Base-by-base conservation (phyloP, 2,329 filamentous ascomycete species). In the Phoma sp. region DNA sequence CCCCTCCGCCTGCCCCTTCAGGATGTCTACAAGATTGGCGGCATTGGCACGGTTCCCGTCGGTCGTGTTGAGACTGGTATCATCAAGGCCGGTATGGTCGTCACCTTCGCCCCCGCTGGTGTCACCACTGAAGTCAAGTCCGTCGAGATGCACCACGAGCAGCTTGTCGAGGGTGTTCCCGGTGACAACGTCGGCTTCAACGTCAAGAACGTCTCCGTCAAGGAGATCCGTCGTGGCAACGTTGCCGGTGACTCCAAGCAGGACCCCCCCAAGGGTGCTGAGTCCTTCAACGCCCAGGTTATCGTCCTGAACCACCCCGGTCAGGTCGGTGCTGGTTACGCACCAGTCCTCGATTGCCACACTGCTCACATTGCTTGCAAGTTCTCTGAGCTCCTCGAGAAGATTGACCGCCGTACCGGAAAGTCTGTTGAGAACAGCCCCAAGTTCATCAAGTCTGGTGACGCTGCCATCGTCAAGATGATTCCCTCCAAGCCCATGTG, bases 91-190 rank as follows among this genome's bases (percentile, higher is more conserved):
- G 85, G 86, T 76, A 88, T 93, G 91, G 87, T 98, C 83, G 93
- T 98, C 74, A 98, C 93, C 84, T 98, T 98, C 83, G 95, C 95
- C 78, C 95, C 95, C 72, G 85, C 93, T 86, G 92, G 92, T 88
- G 93, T 99, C 81, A 98, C 95, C 89, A 98, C 95, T 87, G 95
- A 99, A 91, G 95, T 98, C 88, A 99, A 99, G 92, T 98, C 93
- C 82, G 95, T 99, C 77, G 95, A 99, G 87, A 99, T 99, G 95
- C 93, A 97, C 89, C 93, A 98, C 92, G 92, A 97, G 87, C 93
- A 97, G 90, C 93, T 99, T 73, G 61, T 80, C 68, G 89, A 96
- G 87, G 95, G 95, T 91, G 78, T 91, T 69, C 95, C 95, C 78
- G 95, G 95, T 89, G 95, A 99, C 91, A 99, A 99, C 87, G 95